Evolutionary conservation across 352 stramenopile genomes (phyloP).

Genomic region (Pythium catenulatum): DNA sequence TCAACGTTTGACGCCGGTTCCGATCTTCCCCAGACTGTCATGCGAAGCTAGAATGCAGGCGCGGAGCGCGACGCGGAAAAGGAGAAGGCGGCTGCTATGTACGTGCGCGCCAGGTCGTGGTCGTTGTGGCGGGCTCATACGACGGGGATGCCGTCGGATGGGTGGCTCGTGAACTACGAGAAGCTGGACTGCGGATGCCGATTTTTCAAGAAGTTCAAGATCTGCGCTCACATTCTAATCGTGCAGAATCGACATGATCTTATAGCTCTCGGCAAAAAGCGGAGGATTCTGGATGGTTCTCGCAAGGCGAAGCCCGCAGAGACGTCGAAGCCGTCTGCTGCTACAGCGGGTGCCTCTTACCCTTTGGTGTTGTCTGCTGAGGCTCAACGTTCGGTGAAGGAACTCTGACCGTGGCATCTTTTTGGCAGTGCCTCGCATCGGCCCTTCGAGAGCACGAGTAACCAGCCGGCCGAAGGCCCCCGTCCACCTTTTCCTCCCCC

Average conservation of each 20-base stretch:
- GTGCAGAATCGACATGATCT: background rate
- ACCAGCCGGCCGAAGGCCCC: too few species aligned
- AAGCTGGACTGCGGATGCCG: background rate
- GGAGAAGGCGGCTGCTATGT: slow-evolving; percentile 7
- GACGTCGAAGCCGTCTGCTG: too few species aligned
- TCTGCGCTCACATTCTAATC: slow-evolving; percentile 1
- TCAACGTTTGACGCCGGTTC: background rate
- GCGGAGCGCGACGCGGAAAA: background rate
- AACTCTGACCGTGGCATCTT: too few species aligned
- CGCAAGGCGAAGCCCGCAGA: too few species aligned
- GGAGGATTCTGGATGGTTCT: too few species aligned
- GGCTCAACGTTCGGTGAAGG: too few species aligned
- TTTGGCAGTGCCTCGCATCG: too few species aligned
- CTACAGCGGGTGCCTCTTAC: too few species aligned
- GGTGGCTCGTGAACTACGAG: slow-evolving; percentile 23
- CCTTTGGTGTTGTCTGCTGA: too few species aligned
- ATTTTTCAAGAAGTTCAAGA: slow-evolving; percentile 24
- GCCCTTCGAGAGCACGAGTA: too few species aligned
- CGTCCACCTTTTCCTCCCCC: too few species aligned
- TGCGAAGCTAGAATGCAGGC: background rate
- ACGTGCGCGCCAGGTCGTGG: background rate
- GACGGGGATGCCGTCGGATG: background rate
- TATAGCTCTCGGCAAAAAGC: too few species aligned
- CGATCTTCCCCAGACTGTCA: slow-evolving; percentile 4
- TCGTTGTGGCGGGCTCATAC: slow-evolving; percentile 13